Base-by-base conservation (phyloP, 2,329 filamentous ascomycete genomes). In the Septoria linicola region DNA sequence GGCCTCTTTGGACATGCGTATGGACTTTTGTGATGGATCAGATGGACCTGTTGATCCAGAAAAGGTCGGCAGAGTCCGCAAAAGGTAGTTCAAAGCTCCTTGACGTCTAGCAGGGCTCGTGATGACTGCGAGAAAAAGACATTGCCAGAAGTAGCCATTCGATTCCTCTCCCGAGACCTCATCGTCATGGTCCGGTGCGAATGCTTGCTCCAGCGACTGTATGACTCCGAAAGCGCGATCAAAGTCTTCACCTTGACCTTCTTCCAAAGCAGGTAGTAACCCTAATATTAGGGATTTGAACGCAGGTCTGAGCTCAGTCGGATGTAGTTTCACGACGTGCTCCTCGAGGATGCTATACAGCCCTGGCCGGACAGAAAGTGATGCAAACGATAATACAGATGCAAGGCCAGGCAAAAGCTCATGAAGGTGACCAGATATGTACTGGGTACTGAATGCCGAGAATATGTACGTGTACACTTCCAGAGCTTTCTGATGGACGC, bases 181-280 rank as follows among this genome's bases (percentile, higher is more conserved):
- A 10, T 59, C 54, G 41, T 78, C 39, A 75, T 80, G 67, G 72
- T 81, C 59, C 1, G 43, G 42, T 73, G 51, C 84, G 62, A 90
- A 80, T 41, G 81, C 79, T 52, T 79, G 72, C 64, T 91, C 89
- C 67, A 97, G 83, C 50, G 80, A 83, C 61, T 93, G 86, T 40
- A 97, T 68, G 8, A 96, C 81, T 51, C 80, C 81, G 49, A 96
- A 69, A 1, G 91, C 95, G 47, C 88, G 81, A 57, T 97, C 92
- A 68, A 97, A 99, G 67, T 99, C 95, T 67, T 99, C 93, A 59
- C 91, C 95, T 7, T 89, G 95, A 68, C 97, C 93, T 60, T 99
- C 93, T 69, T 99, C 93, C 2, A 99, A 73, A 0, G 91, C 93
- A 0, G 93, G 93, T 2, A 99, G 75, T 23, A 99, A 76, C n/a